Evolutionary conservation across 192 early-diverging fungal species (phyloP).

Genomic region (Thamnidium elegans): DNA sequence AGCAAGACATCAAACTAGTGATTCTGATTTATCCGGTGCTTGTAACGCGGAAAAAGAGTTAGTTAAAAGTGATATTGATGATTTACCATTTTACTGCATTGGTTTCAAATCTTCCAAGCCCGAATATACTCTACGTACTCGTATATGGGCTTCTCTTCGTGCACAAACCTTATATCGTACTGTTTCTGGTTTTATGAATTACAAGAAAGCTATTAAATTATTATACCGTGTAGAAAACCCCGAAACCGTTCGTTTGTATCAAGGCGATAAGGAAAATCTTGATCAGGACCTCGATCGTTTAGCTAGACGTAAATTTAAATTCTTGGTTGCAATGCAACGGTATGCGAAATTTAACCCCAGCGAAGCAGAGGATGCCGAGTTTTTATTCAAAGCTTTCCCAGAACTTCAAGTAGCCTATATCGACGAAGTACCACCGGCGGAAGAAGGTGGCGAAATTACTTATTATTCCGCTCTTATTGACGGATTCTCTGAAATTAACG

Average conservation of each 20-base stretch:
- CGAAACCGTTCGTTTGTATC: constrained; percentile 64
- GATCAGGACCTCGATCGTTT: constrained; percentile 68
- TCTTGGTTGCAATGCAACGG: constrained; percentile 83
- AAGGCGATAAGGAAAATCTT: constrained; percentile 61
- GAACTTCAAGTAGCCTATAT: constrained; percentile 80
- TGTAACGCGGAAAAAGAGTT: constrained; percentile 47
- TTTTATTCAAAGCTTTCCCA: constrained; percentile 72
- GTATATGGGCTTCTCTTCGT: constrained; percentile 85
- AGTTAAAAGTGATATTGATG: constrained; percentile 69
- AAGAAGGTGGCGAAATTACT: constrained; percentile 54
- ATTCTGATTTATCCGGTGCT: constrained; percentile 25
- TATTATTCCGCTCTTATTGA: constrained; percentile 73
- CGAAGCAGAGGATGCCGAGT: constrained; percentile 72
- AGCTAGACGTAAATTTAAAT: constrained; percentile 77
- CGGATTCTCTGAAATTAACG: constrained; percentile 64
- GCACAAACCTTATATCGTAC: constrained; percentile 86
- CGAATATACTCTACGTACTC: constrained; percentile 79
- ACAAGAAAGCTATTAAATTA: constrained; percentile 78
- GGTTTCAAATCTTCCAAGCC: constrained; percentile 81
- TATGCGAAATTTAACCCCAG: constrained; percentile 75
- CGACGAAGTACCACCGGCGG: constrained; percentile 61
- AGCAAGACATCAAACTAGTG: constrained; percentile 14
- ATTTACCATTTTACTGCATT: constrained; percentile 76
- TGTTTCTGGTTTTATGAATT: constrained; percentile 86
- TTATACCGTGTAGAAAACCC: constrained; percentile 79